Evolutionary conservation across 441 rosid genomes (phyloP), one percentile per base, ranked within the genome.

Genomic region (Raphanus hybrid): DNA sequence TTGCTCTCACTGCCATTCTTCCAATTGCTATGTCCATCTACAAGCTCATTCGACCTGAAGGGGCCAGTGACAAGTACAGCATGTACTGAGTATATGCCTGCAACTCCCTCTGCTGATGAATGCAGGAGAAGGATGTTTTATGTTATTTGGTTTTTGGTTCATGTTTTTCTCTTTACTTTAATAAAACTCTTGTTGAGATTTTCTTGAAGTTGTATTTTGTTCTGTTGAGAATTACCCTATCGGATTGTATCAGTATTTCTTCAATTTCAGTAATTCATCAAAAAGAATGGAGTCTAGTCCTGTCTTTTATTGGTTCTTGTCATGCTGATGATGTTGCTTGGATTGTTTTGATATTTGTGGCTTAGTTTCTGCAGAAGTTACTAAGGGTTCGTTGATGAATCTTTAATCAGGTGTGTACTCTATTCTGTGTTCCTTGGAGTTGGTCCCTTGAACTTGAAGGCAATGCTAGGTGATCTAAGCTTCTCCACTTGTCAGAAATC

Each of bases 21-120:
- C 95, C 97, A 8, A 84, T 87, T 80, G 90, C 70, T 52, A 86
- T 82, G 82, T 81, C 91, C 50, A 86, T 91, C 41, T 90, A 90
- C 81, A 89, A 90, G 83, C 77, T 80, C 82, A 60, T 92, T 70
- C 80, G 90, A 23, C 97, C 93, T 0, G 80, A 75, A 66, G 89
- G 86, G 26, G 78, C 59, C 12, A 80, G 77, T 65, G 89, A 92
- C 69, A 86, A 80, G 82, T 87, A 92, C 83, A 78, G 83, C 3
- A 87, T 87, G 88, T 92, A 89, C 86, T 82, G 66, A 59, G 41
- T 11, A 62, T 11, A 62, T 43, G 26, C 43, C 29, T 61, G 74
- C 74, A 60, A 12, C 61, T 50, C 41, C 71, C 52, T 62, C 15
- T 65, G 41, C 67, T 16, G 67, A 64, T 55, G 76, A 66, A 50